Base-by-base conservation (phyloP, 305 asterid species). In the Fraxinus nigra region DNA sequence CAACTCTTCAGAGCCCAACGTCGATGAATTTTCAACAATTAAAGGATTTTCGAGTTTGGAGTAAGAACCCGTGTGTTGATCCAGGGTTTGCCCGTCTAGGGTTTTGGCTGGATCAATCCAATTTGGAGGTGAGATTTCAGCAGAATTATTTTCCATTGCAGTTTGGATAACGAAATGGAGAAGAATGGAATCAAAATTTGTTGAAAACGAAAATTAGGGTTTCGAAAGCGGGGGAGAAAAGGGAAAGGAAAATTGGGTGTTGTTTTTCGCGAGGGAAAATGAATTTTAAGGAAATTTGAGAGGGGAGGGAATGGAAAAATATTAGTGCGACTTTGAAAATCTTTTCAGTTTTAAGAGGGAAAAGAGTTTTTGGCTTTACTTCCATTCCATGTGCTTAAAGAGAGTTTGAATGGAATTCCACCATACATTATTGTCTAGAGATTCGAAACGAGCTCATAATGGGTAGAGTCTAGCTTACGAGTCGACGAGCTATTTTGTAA, bases 231-330 rank as follows among this genome's bases (percentile, higher is more conserved):
- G 10, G 26, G 20, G 51, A 10, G 63, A 76, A 34, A 3, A 6
- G 43, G 65, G 38, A 32, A 10, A 32, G n/a, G 34, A 51, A 51
- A 70, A 54, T 67, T 81, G 69, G 70, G 28, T 22, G 14, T 59
- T 7, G 14, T 20, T 65, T 65, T 65, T 65, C 35, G 35, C 35
- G 80, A 38, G 70, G 75, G 84, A 69, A 73, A 10, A 1, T 24
- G 10, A 77, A 59, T 16, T 28, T 65, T 26, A 24, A 70, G 28
- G 78, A 28, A 63, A 46, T 48, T 87, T 85, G 65, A 73, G 80
- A 85, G 77, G 75, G 78, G 88, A 85, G 90, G 88, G 88, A 87
- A 83, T 6, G 0, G 78, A 34, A 37, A 74, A 38, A 74, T 37
- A 37, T 9, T 35, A 22, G 78, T 74, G 78, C 33, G 30, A 34